Base-by-base conservation (phyloP, 108 stramenopile species). In the Nannochloropsis gaditana region DNA sequence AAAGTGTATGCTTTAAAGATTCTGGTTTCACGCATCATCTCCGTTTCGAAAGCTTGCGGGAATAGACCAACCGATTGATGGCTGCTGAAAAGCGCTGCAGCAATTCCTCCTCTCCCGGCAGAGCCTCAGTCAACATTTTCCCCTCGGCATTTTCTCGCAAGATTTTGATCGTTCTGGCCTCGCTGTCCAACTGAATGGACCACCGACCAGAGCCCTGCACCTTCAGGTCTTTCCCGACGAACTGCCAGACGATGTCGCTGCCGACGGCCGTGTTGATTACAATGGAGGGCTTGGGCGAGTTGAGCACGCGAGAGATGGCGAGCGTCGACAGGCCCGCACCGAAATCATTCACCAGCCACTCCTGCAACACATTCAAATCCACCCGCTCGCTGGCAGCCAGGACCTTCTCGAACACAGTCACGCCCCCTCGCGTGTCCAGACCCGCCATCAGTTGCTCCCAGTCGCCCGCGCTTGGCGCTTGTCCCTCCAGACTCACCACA, bases 401-500 rank as follows among this genome's bases (percentile, higher is more conserved):
- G 4, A 73, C 59, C 59, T 73, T 73, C 59, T 73, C 59, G 6
- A 73, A 73, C 4, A 73, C 59, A 8, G 59, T 73, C 59, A 73
- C 59, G 19, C 59, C 59, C n/a, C 59, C 59, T 2, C 59, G 15
- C 59, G 59, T 73, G 59, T 73, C 59, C 5, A 73, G 59, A 15
- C 59, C 59, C 3, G 59, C 59, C 59, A 73, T n/a, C 59, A n/a
- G 59, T n/a, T 73, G 59, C 59, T 73, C 59, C 59, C 59, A 73
- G n/a, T 73, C 59, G 2, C 59, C 59, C 59, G 2, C 59, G n/a
- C 59, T 6, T n/a, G 59, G 59, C 59, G 59, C 59, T n/a, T 73
- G 59, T 73, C 59, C 59, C n/a, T 73, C 59, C 59, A 73, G n/a
- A 73, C 59, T 73, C 59, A 73, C 59, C 59, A 73, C 59, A n/a